Percentiles rank a stretch among this genome's conserved stretches.
Evolutionary conservation across 2,329 filamentous ascomycete genomes (phyloP).

Genomic region (Penicillium freii): DNA sequence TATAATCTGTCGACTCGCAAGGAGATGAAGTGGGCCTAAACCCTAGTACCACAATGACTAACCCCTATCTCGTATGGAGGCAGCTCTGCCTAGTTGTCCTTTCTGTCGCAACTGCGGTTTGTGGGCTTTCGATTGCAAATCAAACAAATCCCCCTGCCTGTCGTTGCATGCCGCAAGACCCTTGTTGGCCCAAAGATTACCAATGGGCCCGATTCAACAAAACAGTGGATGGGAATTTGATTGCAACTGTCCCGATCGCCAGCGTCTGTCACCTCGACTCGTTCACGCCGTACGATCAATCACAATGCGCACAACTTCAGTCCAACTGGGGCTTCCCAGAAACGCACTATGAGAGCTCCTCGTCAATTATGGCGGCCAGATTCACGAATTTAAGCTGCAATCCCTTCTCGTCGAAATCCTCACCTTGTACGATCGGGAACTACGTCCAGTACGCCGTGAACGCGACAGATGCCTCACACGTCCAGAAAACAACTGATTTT

Average conservation of each 20-base stretch:
- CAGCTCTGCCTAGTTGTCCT: background rate
- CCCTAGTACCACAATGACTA: background rate
- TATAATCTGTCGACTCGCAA: background rate
- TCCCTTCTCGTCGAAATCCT: background rate
- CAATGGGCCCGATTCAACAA: conserved; percentile 11
- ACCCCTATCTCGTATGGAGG: background rate
- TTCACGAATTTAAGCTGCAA: background rate
- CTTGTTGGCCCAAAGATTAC: conserved; percentile 7
- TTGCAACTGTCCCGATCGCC: conserved; percentile 10
- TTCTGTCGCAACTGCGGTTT: too few relatives aligned
- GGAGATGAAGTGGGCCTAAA: background rate
- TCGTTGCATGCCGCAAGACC: conserved; percentile 13
- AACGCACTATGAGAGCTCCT: background rate
- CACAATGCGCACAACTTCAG: background rate
- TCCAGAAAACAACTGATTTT: conserved; percentile 9
- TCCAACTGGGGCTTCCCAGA: background rate
- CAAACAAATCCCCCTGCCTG: background rate
- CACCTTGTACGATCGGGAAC: conserved; percentile 11
- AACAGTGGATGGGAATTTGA: conserved; percentile 8
- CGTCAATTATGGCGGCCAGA: background rate
- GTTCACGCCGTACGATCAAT: background rate
- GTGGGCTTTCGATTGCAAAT: background rate
- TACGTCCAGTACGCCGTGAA: conserved; percentile 16
- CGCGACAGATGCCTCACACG: conserved; percentile 5
- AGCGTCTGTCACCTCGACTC: conserved; percentile 8